These are phyloP conservation scores for Aureobasidium sp. DNA, from an alignment of 2,329 filamentous ascomycete species.

Conservation along the genomic window DNA sequence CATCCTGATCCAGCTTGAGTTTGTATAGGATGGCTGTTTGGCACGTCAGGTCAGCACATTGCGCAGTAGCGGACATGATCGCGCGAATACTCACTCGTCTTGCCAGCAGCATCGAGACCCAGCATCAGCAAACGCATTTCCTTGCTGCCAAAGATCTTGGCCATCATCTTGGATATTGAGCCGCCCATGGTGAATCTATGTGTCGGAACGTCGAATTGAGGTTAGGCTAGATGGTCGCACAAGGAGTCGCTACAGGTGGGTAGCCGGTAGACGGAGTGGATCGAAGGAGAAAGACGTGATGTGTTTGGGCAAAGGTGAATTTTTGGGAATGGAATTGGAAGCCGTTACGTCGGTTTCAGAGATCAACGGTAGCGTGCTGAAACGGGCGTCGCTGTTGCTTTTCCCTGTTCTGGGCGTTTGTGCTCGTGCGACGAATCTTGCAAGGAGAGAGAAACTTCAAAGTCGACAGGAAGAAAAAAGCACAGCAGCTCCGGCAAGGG, in stretches of 20 bases:
- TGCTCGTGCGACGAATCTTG: neutral
- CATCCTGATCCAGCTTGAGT: slow-evolving; percentile 98
- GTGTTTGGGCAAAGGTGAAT: neutral
- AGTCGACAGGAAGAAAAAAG: neutral
- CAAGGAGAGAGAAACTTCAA: neutral
- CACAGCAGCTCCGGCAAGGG: neutral
- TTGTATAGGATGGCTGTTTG: slow-evolving; percentile 83
- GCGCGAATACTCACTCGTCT: slow-evolving; percentile 57
- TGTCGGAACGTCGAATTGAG: neutral
- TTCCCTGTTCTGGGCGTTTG: neutral
- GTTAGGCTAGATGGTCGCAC: neutral
- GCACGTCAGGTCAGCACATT: neutral
- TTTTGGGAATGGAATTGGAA: neutral
- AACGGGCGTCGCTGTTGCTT: slow-evolving; percentile 2
- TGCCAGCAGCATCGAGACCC: slow-evolving; percentile 92
- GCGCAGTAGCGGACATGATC: neutral
- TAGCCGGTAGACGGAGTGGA: neutral
- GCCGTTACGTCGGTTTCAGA: neutral
- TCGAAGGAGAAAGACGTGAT: neutral
- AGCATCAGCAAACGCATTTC: slow-evolving; percentile 99
- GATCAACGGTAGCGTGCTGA: slow-evolving; percentile 8
- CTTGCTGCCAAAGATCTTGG: slow-evolving; percentile 98
- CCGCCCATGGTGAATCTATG: slow-evolving; percentile 66
- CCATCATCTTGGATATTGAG: slow-evolving; percentile 88
- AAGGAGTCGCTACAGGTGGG: neutral